Percentiles rank a stretch among this genome's conserved stretches.
These are phyloP conservation scores for Lycium ferocissimum DNA, from an alignment of 257 asterid genomes.

Conservation along the genomic window DNA sequence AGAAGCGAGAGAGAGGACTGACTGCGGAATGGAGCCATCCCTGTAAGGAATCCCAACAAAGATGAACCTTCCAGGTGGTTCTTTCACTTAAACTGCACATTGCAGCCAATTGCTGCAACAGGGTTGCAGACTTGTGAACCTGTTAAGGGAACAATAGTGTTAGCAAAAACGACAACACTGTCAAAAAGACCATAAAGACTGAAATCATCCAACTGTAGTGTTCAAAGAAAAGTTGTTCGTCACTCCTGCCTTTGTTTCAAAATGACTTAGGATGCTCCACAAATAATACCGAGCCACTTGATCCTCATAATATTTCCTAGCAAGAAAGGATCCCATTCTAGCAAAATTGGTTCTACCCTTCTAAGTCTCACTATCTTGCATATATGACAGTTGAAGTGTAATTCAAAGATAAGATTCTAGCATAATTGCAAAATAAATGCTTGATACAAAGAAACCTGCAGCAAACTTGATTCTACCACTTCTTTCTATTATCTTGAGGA, in stretches of 20 bases:
- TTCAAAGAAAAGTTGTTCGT: constrained; percentile 10
- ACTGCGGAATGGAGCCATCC: constrained; percentile 81
- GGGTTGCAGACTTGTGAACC: constrained; percentile 84
- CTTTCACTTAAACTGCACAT: constrained; percentile 79
- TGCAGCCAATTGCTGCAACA: constrained; percentile 81
- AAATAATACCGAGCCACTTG: constrained; percentile 17
- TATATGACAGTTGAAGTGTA: background rate
- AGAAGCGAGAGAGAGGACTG: constrained; percentile 37
- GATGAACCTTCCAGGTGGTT: constrained; percentile 57
- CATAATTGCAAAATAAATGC: constrained; percentile 13
- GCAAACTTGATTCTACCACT: constrained; percentile 24
- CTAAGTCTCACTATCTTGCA: constrained; percentile 1
- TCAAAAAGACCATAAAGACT: background rate
- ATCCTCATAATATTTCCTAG: background rate
- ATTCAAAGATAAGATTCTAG: constrained; percentile 22
- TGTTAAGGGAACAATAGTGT: constrained; percentile 36
- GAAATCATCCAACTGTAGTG: constrained; percentile 2
- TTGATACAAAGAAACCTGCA: constrained; percentile 22
- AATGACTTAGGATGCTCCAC: constrained; percentile 10
- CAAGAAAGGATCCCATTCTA: constrained; percentile 7
- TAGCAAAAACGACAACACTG: background rate
- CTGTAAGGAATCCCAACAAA: constrained; percentile 72
- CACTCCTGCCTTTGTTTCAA: constrained; percentile 3
- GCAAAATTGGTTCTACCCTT: background rate
- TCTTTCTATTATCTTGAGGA: background rate